Evolutionary conservation across 2,329 filamentous ascomycete genomes (phyloP), one percentile per base, ranked within the genome.

Genomic region (Talaromyces pinophilus): DNA sequence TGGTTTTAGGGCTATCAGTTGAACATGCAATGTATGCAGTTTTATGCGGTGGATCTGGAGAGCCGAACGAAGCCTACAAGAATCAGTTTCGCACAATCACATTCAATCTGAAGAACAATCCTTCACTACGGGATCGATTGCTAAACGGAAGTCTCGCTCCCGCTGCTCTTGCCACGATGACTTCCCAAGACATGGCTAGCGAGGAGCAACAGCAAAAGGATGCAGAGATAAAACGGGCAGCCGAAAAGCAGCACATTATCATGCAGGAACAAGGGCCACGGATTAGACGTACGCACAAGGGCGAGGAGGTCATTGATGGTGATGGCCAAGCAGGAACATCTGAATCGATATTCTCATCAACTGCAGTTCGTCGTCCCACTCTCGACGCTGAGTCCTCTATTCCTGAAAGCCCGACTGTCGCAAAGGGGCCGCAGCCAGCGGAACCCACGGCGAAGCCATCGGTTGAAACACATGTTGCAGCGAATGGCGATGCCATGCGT

Each of bases 241-340:
- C 88, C 48, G 87, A 89, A 73, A 79, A 81, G 48, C 84, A 87
- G 68, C 91, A 94, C 55, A 93, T 95, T 57, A 85, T 96, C 40
- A 88, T 94, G 67, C 87, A 92, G 15, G 87, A 91, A 22, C 85
- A 87, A 59, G 92, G 87, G 1, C 91, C 93, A 3, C 88, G 93
- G 2, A 89, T 97, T 65, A 87, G 93, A 72, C 88, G 92, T 71
- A 97, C 94, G 1, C 94, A 98, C 81, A 98, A 98, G 78, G 95
- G 95, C 13, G 93, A 97, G 67, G 95, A 98, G 75, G 79, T 97
- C 17, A 85, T 98, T 17, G 93, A 94, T 68, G 88, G 90, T 55
- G 92, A 96, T 40, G 83, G 80, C 60, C 79, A 83, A 68, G 74
- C 75, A 67, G 80, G 79, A 48, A 74, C 79, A 40, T 78, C 78